A percentile compares a stretch with the other conserved stretches of the same genome.
Evolutionary conservation across 2,329 filamentous ascomycete species (phyloP).

Genomic region (Pseudogymnoascus sp.): DNA sequence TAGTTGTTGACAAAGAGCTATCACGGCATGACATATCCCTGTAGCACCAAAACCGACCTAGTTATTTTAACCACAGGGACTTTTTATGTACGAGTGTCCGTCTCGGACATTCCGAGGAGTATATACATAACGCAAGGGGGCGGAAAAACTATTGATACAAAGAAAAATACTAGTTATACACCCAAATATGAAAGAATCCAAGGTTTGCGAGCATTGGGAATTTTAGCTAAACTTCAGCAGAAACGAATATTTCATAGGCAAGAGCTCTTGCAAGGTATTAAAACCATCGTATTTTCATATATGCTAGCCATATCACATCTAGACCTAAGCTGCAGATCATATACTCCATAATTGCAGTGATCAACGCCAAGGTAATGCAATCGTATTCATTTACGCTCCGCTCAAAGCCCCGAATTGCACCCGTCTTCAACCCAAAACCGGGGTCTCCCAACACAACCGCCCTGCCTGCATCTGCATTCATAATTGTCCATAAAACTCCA

Average conservation of each 20-base stretch:
- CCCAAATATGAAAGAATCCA: neutral
- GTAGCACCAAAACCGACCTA: neutral
- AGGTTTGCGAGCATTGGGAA: neutral
- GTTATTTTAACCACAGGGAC: neutral
- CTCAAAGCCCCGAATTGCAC: neutral
- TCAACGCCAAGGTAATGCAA: slow-evolving; percentile 1
- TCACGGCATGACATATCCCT: slow-evolving; percentile 4
- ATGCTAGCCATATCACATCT: slow-evolving; percentile 5
- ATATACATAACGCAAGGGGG: neutral
- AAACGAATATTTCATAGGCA: neutral
- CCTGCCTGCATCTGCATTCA: neutral
- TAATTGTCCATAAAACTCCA: slow-evolving; percentile 3
- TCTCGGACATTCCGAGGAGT: neutral
- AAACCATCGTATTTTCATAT: slow-evolving; percentile 6
- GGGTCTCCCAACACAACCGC: neutral
- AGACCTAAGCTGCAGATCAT: neutral
- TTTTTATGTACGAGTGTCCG: neutral
- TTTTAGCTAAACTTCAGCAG: neutral
- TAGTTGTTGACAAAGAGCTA: neutral
- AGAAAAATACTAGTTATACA: neutral
- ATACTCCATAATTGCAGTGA: neutral
- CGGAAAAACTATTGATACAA: neutral
- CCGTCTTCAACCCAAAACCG: slow-evolving; percentile 2
- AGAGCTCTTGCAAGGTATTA: neutral
- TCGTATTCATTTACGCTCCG: neutral